Conservation (phyloP, 495 filamentous ascomycete species). For the Echria macrotheca region DNA sequence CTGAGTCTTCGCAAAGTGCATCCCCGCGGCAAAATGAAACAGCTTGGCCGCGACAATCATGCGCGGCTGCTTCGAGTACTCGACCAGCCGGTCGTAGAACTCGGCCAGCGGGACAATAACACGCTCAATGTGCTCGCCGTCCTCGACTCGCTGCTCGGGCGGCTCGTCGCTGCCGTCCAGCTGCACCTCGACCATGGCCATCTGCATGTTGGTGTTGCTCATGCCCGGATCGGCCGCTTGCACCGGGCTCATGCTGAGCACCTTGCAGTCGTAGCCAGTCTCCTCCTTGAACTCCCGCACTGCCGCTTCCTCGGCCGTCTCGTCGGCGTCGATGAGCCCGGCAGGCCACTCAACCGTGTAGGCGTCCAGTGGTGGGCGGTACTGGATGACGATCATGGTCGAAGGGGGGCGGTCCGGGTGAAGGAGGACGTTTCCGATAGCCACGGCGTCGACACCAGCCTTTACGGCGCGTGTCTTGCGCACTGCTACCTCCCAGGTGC, state of each 20-base stretch:
- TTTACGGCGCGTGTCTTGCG: conserved; percentile 45
- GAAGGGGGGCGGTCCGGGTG: conserved; percentile 43
- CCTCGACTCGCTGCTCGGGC: conserved; percentile 67
- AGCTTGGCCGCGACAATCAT: conserved; percentile 37
- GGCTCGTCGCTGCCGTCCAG: conserved; percentile 47
- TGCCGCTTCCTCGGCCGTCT: conserved; percentile 72
- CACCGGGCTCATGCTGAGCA: conserved; percentile 29
- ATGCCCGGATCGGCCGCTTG: conserved; percentile 56
- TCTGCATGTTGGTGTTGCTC: conserved; percentile 72
- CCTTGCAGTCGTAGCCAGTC: conserved; percentile 62
- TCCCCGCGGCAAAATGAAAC: conserved; percentile 42
- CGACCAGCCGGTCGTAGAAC: conserved; percentile 44
- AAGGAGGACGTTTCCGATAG: conserved; percentile 49
- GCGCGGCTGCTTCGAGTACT: conserved; percentile 36
- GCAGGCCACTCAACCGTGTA: conserved; percentile 79
- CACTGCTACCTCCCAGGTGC: conserved; percentile 49
- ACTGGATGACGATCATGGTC: conserved; percentile 54
- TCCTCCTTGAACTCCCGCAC: conserved; percentile 85
- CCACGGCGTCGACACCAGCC: conserved; percentile 50
- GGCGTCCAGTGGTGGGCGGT: conserved; percentile 71
- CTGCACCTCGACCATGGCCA: conserved; percentile 75
- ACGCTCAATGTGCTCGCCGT: conserved; percentile 77
- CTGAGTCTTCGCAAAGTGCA: conserved; percentile 36
- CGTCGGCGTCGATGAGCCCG: conserved; percentile 71
- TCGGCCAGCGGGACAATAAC: conserved; percentile 65